A percentile compares a stretch with the other conserved stretches of the same genome.
These are phyloP conservation scores for Pugionium cornutum DNA, from an alignment of 345 rosid genomes.

Conservation along the genomic window DNA sequence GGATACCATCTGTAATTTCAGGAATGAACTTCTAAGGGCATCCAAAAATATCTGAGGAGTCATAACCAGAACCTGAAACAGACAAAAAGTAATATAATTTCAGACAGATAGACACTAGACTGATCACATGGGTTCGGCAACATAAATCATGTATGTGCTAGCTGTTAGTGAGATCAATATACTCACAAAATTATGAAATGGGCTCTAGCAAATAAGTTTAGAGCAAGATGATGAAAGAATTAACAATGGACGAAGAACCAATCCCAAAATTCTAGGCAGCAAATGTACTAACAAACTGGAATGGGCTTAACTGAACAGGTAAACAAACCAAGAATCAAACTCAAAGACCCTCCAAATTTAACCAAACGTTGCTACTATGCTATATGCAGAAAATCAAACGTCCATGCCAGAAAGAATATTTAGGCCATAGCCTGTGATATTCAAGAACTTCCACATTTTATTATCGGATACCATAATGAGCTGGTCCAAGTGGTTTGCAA, in stretches of 20 bases:
- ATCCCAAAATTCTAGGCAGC: not conserved
- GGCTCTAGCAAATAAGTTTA: not conserved
- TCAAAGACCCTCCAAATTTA: not conserved
- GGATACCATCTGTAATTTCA: conserved; percentile 59
- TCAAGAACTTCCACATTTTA: not conserved
- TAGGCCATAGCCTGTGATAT: not conserved
- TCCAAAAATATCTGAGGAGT: conserved; percentile 86
- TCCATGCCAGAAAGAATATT: not conserved
- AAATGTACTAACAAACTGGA: conserved; percentile 2
- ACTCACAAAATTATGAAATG: conserved; percentile 10
- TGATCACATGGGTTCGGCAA: not conserved
- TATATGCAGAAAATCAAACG: not conserved
- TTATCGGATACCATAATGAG: conserved; percentile 4
- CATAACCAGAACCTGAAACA: conserved; percentile 79
- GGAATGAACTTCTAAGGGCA: conserved; percentile 65
- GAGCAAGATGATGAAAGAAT: not conserved
- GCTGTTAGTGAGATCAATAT: conserved; percentile 1
- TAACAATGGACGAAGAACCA: conserved; percentile 16
- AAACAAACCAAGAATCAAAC: conserved; percentile 10
- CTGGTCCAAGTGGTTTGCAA: conserved; percentile 3
- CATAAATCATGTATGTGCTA: conserved; percentile 13
- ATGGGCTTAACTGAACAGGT: not conserved
- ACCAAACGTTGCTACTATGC: not conserved
- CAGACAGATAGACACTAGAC: not conserved
- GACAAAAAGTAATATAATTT: conserved; percentile 12